These are phyloP conservation scores for Sordaria brevicollis DNA, from an alignment of 495 filamentous ascomycete genomes.

Conservation along the genomic window DNA sequence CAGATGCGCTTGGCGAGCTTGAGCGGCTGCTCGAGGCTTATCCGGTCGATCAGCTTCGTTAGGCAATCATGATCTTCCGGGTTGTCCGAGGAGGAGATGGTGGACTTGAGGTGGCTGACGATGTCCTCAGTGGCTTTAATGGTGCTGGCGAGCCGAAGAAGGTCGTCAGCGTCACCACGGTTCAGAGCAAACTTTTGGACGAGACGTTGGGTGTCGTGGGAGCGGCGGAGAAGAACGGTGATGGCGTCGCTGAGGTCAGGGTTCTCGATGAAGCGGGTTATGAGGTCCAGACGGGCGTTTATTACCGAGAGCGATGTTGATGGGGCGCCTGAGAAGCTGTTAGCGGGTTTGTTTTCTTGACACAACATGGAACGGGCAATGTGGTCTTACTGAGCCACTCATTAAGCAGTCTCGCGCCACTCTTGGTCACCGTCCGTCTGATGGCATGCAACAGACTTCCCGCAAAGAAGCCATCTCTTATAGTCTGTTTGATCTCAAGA, in stretches of 20 bases:
- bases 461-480: constrained; percentile 60
- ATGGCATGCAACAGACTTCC: constrained; percentile 84
- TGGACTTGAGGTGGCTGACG: constrained; percentile 27
- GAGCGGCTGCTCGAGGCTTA: constrained; percentile 58
- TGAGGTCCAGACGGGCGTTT: constrained; percentile 70
- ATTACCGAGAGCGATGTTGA: constrained; percentile 77
- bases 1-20: constrained; percentile 60
- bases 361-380: background rate
- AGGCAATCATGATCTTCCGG: constrained; percentile 30
- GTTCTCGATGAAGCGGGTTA: constrained; percentile 57
- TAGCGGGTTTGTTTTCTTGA: constrained; percentile 2
- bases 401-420: constrained; percentile 72
- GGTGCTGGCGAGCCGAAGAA: constrained; percentile 71
- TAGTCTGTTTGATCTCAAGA: constrained; percentile 77
- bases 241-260: constrained; percentile 56
- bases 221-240: constrained; percentile 55
- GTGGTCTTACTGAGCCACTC: constrained; percentile 60
- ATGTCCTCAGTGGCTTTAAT: constrained; percentile 70
- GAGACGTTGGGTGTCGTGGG: constrained; percentile 77
- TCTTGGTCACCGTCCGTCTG: constrained; percentile 81
- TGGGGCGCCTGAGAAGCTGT: constrained; percentile 47
- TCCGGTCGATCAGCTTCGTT: constrained; percentile 43
- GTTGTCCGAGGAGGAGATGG: background rate
- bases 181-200: constrained; percentile 90
- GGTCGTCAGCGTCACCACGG: constrained; percentile 86